Conservation (phyloP, 176 grass and related monocot genomes). For the Chrysopogon serrulatus region DNA sequence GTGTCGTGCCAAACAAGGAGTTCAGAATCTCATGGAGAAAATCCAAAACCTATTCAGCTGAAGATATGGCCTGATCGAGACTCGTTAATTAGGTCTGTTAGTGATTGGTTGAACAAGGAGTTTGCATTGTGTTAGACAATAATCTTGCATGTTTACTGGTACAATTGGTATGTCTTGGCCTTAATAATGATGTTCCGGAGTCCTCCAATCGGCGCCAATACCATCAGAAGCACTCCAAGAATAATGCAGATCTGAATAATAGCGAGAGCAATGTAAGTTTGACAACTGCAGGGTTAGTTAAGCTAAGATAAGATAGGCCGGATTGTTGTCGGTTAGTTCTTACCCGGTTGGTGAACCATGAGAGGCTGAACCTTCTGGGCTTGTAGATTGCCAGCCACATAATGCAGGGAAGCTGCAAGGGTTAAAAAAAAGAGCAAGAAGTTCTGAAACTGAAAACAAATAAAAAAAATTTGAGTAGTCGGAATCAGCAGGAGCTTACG, state of each 20-base stretch:
- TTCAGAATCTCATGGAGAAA: too few relatives aligned
- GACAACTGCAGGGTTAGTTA: background rate
- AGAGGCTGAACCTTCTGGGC: constrained; percentile 64
- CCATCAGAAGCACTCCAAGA: constrained; percentile 66
- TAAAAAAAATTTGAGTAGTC: background rate
- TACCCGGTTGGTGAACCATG: constrained; percentile 91
- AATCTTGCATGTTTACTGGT: too few relatives aligned
- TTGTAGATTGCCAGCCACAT: constrained; percentile 87
- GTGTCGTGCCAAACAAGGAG: background rate
- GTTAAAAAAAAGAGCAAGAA: background rate
- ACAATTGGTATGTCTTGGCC: constrained; percentile 56
- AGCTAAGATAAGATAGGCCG: background rate
- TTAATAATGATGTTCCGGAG: constrained; percentile 65
- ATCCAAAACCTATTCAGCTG: background rate
- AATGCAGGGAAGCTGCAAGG: constrained; percentile 69
- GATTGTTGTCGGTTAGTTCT: background rate
- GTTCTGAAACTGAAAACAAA: too few relatives aligned
- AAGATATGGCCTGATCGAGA: background rate
- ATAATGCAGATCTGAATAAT: constrained; percentile 71
- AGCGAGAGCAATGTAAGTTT: background rate
- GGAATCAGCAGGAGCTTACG: constrained; percentile 25
- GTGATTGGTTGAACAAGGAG: background rate
- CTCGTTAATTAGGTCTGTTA: background rate
- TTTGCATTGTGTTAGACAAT: too few relatives aligned
- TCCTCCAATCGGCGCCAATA: constrained; percentile 71